These are phyloP conservation scores for Trichomonas gallinae DNA, from an alignment of 208 protist species.

Conservation along the genomic window DNA sequence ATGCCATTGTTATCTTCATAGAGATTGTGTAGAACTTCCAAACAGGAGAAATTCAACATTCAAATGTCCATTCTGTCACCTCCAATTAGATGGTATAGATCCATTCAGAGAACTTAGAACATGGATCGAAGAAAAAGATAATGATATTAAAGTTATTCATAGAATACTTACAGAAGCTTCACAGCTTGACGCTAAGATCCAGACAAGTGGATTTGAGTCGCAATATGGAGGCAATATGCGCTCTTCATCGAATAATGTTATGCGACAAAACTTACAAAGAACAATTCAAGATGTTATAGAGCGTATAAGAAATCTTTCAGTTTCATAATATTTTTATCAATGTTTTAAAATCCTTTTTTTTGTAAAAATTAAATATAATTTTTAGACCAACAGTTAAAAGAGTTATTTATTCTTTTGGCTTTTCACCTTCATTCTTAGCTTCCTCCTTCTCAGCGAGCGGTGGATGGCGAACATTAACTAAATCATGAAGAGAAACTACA, in stretches of 20 bases:
- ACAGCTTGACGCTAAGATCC: neutral
- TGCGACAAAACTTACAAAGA: neutral
- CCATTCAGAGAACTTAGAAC: conserved; percentile 11
- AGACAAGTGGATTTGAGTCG: neutral
- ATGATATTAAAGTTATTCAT: neutral
- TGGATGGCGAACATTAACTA: conserved; percentile 62
- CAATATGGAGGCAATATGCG: neutral
- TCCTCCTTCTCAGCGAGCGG: neutral
- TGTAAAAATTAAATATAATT: neutral
- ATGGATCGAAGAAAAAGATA: neutral
- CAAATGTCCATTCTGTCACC: neutral
- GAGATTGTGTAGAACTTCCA: neutral
- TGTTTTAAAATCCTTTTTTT: neutral
- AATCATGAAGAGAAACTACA: conserved; percentile 68
- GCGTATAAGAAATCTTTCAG: neutral
- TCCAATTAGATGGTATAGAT: neutral
- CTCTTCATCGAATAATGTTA: too few relatives aligned
- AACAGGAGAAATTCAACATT: neutral
- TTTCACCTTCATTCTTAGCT: neutral
- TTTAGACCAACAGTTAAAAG: neutral
- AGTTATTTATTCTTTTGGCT: neutral
- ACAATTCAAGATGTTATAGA: neutral
- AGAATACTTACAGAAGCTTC: neutral
- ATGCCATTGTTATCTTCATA: neutral
- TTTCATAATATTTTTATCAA: neutral